Evolutionary conservation across 768 basidiomycete genomes (phyloP), one percentile per base, ranked within the genome.

Genomic region (Boletus vinaceobasis): DNA sequence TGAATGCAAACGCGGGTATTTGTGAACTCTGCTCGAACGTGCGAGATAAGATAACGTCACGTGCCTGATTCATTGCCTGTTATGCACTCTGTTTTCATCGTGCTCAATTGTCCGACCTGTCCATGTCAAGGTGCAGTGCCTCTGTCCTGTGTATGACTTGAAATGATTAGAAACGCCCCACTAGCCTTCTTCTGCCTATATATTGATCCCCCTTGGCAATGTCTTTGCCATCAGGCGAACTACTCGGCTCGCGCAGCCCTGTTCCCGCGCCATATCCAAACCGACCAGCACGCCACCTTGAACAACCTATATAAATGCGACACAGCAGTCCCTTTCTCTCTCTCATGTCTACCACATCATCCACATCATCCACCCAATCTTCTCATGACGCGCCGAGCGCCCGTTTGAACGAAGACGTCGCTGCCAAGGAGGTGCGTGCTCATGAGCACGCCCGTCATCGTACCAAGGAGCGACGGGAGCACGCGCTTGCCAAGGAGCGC

Each of bases 391-490:
- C 55, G 21, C 45, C 43, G 42, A 50, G 36, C 43, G 43, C 52
- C 48, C 57, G 58, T 44, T 19, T 64, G 47, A 61, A 60, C 38
- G 65, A 61, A 48, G 56, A 55, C 27, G 10, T 48, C 2, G 50
- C 7, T 27, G 45, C 60, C 33, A 71, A 71, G 50, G 70, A 73
- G 48, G 62, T 63, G 37, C 70, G 70, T 15, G 71, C 70, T 21
- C 62, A 58, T 13, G 70, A 71, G 59, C 71, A 68, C 31, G 70
- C 70, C 8, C 70, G 71, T 53, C 70, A 70, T 32, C 70, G 62
- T 23, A 60, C 53, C 50, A 71, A 70, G 56, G 67, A 70, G 52
- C 68, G 69, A 27, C 71, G 50, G 47, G 71, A 66, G 56, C 65
- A 72, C 9, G 59, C 62, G 13, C 66, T 69, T 6, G 56, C 61